phyloP scores from a whole-genome alignment of 1,284 basidiomycete species.

The Malassezia japonica region DNA sequence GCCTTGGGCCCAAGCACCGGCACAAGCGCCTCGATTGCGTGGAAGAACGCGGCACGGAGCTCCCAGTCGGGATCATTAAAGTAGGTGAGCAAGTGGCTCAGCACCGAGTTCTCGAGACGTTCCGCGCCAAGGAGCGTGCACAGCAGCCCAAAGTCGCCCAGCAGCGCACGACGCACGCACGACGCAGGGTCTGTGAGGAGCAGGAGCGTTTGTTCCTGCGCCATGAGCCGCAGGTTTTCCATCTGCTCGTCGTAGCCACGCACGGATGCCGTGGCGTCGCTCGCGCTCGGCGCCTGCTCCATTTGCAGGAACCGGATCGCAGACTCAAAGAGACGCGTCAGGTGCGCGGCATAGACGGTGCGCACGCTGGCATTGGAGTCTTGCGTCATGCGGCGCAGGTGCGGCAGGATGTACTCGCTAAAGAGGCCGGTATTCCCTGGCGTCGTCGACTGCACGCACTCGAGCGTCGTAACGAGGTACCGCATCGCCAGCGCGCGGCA shows the following conservation, averaged over 20 bases:
- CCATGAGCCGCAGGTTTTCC: constrained; percentile 70
- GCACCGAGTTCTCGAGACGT: constrained; percentile 83
- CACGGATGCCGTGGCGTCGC: constrained; percentile 47
- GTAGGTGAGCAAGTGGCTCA: constrained; percentile 97
- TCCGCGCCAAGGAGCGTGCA: constrained; percentile 87
- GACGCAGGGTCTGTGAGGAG: constrained; percentile 55
- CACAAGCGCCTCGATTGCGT: constrained; percentile 87
- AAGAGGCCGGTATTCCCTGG: constrained; percentile 77
- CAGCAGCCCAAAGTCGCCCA: constrained; percentile 69
- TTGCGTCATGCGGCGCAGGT: constrained; percentile 67
- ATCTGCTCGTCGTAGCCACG: constrained; percentile 52
- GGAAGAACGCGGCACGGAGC: constrained; percentile 81
- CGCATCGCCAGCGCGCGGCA: constrained; percentile 56
- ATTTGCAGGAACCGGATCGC: constrained; percentile 80
- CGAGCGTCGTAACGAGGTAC: constrained; percentile 59
- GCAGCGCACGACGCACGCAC: constrained; percentile 55
- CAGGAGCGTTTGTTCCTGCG: constrained; percentile 77
- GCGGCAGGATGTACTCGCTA: constrained; percentile 89
- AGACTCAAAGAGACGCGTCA: constrained; percentile 72
- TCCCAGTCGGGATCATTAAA: constrained; percentile 88
- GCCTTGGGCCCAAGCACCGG: constrained; percentile 39
- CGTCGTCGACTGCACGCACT: constrained; percentile 76
- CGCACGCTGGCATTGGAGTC: constrained; percentile 83
- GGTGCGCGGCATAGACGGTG: constrained; percentile 74
- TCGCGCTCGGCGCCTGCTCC: constrained; percentile 69